These are phyloP conservation scores for Alternaria sp. DNA, from an alignment of 2,329 filamentous ascomycete genomes.

Conservation along the genomic window DNA sequence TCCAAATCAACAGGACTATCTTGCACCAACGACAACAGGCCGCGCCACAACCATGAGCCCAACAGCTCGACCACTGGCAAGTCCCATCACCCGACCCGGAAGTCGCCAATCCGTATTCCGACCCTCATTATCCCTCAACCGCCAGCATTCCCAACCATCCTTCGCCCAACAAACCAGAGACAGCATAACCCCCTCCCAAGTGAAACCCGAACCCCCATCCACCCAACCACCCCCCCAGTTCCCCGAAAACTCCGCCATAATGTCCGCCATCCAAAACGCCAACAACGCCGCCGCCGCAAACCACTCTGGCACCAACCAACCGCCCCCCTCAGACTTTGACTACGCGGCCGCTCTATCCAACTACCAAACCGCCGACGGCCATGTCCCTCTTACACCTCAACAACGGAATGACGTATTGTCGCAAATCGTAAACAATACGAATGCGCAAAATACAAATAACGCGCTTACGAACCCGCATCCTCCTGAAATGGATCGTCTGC, in stretches of 20 bases:
- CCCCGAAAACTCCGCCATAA: conserved; percentile 58
- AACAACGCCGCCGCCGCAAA: conserved; percentile 51
- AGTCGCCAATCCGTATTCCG: conserved; percentile 38
- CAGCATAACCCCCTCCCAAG: conserved; percentile 31
- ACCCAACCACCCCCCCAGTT: conserved; percentile 37
- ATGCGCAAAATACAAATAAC: conserved; percentile 60
- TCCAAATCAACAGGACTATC: conserved; percentile 40
- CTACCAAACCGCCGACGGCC: conserved; percentile 57
- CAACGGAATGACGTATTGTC: conserved; percentile 59
- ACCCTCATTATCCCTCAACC: conserved; percentile 28
- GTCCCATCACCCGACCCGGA: conserved; percentile 34
- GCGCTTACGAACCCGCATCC: conserved; percentile 64
- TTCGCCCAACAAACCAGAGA: conserved; percentile 23
- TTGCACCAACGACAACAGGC: conserved; percentile 28
- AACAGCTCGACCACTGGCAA: conserved; percentile 36
- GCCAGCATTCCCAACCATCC: conserved; percentile 24
- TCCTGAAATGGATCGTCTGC: conserved; percentile 65
- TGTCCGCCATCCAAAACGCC: conserved; percentile 59
- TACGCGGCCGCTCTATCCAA: conserved; percentile 58
- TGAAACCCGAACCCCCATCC: conserved; percentile 55
- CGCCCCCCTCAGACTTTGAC: conserved; percentile 52
- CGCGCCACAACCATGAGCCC: conserved; percentile 48
- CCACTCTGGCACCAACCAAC: conserved; percentile 31
- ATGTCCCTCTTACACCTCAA: conserved; percentile 57
- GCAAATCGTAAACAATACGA: conserved; percentile 58